Evolutionary conservation across 805 yeast species (phyloP).

Genomic region (Starmerella geochares): DNA sequence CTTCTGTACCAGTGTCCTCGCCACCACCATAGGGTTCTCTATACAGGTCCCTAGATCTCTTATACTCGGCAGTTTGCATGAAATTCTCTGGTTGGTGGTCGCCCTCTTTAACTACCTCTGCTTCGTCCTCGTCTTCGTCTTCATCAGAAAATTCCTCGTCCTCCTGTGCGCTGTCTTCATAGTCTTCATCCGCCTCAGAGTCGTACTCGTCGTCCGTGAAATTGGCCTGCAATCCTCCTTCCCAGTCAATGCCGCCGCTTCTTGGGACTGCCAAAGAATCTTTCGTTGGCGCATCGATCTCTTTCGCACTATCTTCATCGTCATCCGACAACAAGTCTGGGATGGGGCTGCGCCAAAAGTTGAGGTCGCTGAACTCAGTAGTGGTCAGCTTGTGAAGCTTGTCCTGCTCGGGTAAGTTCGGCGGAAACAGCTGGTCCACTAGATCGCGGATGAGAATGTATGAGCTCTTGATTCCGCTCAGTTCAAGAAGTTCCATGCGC

Average conservation of each 20-base stretch:
- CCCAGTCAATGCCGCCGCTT: conserved; percentile 29
- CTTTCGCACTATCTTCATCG: conserved; percentile 14
- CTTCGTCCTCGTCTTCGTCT: conserved; percentile 15
- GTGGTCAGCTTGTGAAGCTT: conserved; percentile 30
- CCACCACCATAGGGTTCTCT: no score
- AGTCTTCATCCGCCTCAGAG: conserved; percentile 14
- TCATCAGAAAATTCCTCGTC: conserved; percentile 10
- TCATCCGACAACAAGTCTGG: conserved; percentile 36
- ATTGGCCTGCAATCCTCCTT: conserved; percentile 28
- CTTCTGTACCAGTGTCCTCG: no score
- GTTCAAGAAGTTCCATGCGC: conserved; percentile 87
- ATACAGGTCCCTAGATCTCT: no score
- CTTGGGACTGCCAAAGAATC: conserved; percentile 8
- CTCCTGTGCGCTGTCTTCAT: conserved; percentile 14
- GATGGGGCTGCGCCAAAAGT: conserved; percentile 84
- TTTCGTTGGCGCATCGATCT: not conserved
- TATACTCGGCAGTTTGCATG: no score
- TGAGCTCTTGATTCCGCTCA: conserved; percentile 84
- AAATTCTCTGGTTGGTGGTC: not conserved
- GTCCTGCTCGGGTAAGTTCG: conserved; percentile 36
- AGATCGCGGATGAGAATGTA: conserved; percentile 84
- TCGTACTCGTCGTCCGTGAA: conserved; percentile 31
- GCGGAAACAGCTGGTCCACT: conserved; percentile 96
- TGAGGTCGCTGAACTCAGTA: conserved; percentile 65
- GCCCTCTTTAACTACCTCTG: conserved; percentile 5